Evolutionary conservation across 129 eudicot species (phyloP).

Genomic region (Escallonia herrerae): DNA sequence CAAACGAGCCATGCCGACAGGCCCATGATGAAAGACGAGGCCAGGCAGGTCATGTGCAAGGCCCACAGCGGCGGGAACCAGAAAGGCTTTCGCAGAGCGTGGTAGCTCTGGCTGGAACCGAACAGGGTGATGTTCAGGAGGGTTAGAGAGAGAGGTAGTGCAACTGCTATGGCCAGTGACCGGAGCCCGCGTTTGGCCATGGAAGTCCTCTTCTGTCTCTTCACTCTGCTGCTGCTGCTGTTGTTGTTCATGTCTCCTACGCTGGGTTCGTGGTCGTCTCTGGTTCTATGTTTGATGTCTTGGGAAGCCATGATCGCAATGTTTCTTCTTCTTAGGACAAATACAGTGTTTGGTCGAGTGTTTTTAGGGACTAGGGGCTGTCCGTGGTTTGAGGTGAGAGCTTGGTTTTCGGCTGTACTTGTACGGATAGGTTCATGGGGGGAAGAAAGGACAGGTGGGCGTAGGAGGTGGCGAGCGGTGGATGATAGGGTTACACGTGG

Average conservation of each 20-base stretch:
- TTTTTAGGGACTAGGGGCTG: too few relatives aligned
- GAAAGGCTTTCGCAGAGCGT: background rate
- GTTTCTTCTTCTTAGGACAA: too few relatives aligned
- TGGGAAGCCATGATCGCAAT: slow-evolving; percentile 23
- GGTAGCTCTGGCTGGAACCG: background rate
- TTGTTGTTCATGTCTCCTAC: slow-evolving; percentile 7
- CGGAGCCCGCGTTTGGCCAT: background rate
- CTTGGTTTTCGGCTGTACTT: too few relatives aligned
- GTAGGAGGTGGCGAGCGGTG: too few relatives aligned
- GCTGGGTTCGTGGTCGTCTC: too few relatives aligned
- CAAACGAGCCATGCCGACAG: background rate
- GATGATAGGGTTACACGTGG: too few relatives aligned
- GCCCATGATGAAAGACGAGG: background rate
- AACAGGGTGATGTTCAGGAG: background rate
- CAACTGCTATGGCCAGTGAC: background rate
- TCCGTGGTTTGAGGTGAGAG: too few relatives aligned
- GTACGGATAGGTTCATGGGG: too few relatives aligned
- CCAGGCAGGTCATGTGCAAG: background rate
- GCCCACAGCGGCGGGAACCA: background rate
- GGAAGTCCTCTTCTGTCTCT: background rate
- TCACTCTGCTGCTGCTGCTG: background rate
- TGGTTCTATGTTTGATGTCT: slow-evolving; percentile 36
- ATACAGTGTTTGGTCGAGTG: too few relatives aligned
- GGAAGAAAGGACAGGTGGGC: too few relatives aligned
- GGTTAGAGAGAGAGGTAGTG: background rate